These are phyloP conservation scores for Colletotrichum tabaci DNA, from an alignment of 2,329 filamentous ascomycete species.

Conservation along the genomic window DNA sequence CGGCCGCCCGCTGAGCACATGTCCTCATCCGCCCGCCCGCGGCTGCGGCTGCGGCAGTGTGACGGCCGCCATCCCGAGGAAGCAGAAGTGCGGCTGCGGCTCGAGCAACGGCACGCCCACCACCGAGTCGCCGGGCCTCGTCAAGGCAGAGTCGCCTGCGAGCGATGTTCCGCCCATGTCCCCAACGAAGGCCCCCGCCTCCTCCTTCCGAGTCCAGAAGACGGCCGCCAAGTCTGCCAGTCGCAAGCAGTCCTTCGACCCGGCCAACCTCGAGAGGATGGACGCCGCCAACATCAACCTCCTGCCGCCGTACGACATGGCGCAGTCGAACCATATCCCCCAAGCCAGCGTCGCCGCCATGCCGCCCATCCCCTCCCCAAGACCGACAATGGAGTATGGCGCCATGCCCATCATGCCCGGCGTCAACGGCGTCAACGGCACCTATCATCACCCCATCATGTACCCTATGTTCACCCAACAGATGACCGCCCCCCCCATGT, in stretches of 20 bases:
- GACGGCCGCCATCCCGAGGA: slow-evolving; percentile 75
- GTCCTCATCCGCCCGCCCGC: slow-evolving; percentile 75
- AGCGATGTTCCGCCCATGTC: slow-evolving; percentile 52
- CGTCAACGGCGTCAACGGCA: slow-evolving; percentile 34
- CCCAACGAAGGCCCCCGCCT: slow-evolving; percentile 51
- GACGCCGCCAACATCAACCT: slow-evolving; percentile 68
- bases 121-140: slow-evolving; percentile 36
- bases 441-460: slow-evolving; percentile 39
- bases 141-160: slow-evolving; percentile 46
- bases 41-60: slow-evolving; percentile 74
- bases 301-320: slow-evolving; percentile 52
- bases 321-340: slow-evolving; percentile 19
- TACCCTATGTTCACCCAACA: slow-evolving; percentile 38
- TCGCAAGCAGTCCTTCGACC: slow-evolving; percentile 67
- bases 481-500: slow-evolving; percentile 29
- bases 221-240: slow-evolving; percentile 52
- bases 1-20: slow-evolving; percentile 78
- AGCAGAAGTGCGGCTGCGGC: slow-evolving; percentile 70
- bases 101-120: slow-evolving; percentile 45
- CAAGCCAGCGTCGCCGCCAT: slow-evolving; percentile 46
- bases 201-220: slow-evolving; percentile 64
- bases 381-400: slow-evolving; percentile 38
- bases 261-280: slow-evolving; percentile 65
- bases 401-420: slow-evolving; percentile 38
- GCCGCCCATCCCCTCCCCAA: slow-evolving; percentile 41